Base-by-base conservation (phyloP, 192 early-diverging fungal species). In the Coemansia sp. region DNA sequence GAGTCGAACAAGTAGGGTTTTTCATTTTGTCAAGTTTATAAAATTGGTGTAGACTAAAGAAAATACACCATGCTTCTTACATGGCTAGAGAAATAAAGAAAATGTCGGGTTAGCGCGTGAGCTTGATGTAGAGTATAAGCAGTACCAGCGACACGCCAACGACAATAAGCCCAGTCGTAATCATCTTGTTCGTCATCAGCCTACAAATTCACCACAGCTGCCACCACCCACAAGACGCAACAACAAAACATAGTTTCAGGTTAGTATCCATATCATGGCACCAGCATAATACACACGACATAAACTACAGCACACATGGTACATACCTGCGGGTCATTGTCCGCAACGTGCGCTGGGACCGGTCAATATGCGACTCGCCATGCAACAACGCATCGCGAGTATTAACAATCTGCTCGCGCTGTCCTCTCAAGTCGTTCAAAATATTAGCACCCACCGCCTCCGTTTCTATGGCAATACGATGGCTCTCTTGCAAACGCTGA, bases 381-480 rank as follows among this genome's bases (percentile, higher is more conserved):
- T 89, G 90, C 76, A 78, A 83, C 67, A 96, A 83, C 90, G 87
- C 87, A 82, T 97, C 90, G 62, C 90, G 82, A 21, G 94, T 92
- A 50, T 88, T 78, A 22, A 90, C 66, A 65, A 98, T 94, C 59
- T 95, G 93, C 71, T 98, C 93, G 34, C 97, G 68, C 73, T 98
- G 97, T 25, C 89, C 82, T 57, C 91, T 84, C 66, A 97, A 68
- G 60, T 89, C 88, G 12, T 87, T 85, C 56, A 98, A 76, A 17
- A 95, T 95, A 31, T 83, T 85, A 28, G 91, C 90, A 4, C 94
- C 96, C 25, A 94, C 81, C 8, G 82, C 65, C 79, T 98, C 96
- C 1, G 95, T 95, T 62, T 98, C 95, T 31, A 98, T 80, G 12
- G 95, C 96, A 57, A 97, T 71, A 40, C 91, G 76, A 61, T 92